Percentiles rank a stretch among this genome's conserved stretches.
Evolutionary conservation across 805 yeast genomes (phyloP).

Genomic region (Maudiozyma pseudohumilis): DNA sequence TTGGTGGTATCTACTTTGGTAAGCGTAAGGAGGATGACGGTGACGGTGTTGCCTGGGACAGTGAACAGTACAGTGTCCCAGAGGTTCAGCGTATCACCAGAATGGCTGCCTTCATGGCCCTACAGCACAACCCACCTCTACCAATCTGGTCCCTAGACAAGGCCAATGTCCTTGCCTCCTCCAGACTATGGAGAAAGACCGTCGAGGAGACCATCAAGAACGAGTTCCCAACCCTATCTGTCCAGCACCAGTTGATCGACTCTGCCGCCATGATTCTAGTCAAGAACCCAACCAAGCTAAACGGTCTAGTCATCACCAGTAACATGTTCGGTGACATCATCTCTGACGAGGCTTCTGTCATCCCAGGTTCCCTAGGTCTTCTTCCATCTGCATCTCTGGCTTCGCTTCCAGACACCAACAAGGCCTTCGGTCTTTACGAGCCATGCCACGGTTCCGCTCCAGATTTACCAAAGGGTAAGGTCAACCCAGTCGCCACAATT

Average conservation of each 20-base stretch:
- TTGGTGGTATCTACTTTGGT: constrained; percentile 97
- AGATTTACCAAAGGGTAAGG: constrained; percentile 77
- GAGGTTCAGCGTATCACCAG: constrained; percentile 94
- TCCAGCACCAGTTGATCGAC: constrained; percentile 93
- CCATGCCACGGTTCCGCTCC: constrained; percentile 99
- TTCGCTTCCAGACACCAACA: constrained; percentile 90
- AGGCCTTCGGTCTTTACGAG: constrained; percentile 92
- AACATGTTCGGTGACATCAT: constrained; percentile 99
- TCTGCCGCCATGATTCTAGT: constrained; percentile 98
- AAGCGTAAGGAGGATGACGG: constrained; percentile 89
- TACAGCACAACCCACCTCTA: constrained; percentile 86
- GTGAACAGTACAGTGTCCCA: constrained; percentile 82
- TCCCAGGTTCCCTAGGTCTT: constrained; percentile 94
- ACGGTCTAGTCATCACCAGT: constrained; percentile 85
- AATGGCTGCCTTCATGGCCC: constrained; percentile 96
- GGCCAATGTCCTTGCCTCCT: constrained; percentile 94
- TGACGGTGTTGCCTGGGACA: constrained; percentile 80
- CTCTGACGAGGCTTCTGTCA: constrained; percentile 95
- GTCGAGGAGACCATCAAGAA: constrained; percentile 73
- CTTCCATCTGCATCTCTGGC: constrained; percentile 93
- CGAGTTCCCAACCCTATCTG: constrained; percentile 82
- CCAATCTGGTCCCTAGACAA: constrained; percentile 95
- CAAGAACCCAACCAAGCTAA: constrained; percentile 81
- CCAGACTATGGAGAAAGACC: constrained; percentile 92
- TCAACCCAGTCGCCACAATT: constrained; percentile 91